Conservation (phyloP, 768 basidiomycete species). For the Hygrophorus russula region DNA sequence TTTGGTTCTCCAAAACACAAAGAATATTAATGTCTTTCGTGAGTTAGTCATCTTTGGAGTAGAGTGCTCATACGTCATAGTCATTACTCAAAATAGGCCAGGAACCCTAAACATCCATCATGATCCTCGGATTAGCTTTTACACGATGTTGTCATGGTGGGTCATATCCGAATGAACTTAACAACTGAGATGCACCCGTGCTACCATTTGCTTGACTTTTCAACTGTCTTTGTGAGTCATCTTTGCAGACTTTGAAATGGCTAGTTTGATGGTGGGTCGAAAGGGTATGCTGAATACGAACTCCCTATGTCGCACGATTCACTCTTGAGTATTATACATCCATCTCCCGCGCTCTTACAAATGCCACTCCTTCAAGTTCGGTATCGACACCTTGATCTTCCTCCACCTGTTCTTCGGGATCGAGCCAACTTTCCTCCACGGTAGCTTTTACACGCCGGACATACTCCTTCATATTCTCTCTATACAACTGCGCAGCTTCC, state of each 20-base stretch:
- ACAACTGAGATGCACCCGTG: not conserved
- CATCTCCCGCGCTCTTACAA: no score
- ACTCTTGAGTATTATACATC: no score
- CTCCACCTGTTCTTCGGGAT: slow-evolving; percentile 55
- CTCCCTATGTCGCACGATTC: no score
- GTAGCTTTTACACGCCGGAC: slow-evolving; percentile 86
- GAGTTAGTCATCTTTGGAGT: slow-evolving; percentile 5
- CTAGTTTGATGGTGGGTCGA: not conserved
- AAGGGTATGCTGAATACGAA: no score
- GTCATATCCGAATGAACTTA: not conserved
- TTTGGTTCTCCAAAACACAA: slow-evolving; percentile 11
- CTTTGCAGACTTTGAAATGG: not conserved
- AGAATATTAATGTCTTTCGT: slow-evolving; percentile 8
- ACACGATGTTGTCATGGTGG: slow-evolving; percentile 18
- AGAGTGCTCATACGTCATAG: no score
- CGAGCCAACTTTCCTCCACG: slow-evolving; percentile 93
- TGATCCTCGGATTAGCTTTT: slow-evolving; percentile 16
- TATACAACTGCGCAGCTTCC: slow-evolving; percentile 91
- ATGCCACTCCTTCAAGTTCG: no score
- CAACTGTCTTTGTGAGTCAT: not conserved
- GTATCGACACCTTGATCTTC: not conserved
- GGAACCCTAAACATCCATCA: slow-evolving; percentile 14
- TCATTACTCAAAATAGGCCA: slow-evolving; percentile 13
- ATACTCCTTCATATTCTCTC: slow-evolving; percentile 99
- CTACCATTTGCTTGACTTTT: not conserved